Evolutionary conservation across 139 green algal genomes (phyloP).

Genomic region (Ostreobium quekettii): DNA sequence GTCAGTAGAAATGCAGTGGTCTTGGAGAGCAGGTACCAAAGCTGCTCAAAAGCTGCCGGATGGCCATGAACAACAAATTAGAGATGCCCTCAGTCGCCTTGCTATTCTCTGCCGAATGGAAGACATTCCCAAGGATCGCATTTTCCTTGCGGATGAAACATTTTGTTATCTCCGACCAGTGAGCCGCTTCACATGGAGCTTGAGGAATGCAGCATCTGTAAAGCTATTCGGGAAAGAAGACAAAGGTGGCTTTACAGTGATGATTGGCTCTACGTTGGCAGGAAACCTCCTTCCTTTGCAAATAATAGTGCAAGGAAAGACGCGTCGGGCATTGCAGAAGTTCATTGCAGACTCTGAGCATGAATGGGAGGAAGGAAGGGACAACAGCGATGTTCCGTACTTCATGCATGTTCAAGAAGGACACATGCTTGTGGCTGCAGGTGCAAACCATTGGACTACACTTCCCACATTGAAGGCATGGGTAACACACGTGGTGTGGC

Average conservation of each 20-base stretch:
- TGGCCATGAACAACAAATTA: background rate
- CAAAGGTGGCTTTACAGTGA: background rate
- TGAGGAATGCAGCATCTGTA: background rate
- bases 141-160: constrained; percentile 1
- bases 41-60: background rate
- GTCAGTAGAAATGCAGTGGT: background rate
- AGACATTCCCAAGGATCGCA: background rate
- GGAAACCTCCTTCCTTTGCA: background rate
- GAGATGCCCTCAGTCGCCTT: background rate
- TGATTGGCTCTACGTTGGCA: background rate
- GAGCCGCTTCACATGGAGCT: background rate
- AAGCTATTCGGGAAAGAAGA: background rate
- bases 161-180: background rate
- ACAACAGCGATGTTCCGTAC: background rate
- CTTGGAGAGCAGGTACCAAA: background rate
- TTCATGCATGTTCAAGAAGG: background rate
- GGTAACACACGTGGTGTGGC: background rate
- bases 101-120: background rate
- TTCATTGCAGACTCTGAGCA: background rate
- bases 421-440: background rate
- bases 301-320: background rate
- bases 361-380: background rate
- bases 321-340: background rate
- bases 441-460: background rate
- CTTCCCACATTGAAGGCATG: background rate